Base-by-base conservation (phyloP, 345 rosid genomes). In the Punica granatum region DNA sequence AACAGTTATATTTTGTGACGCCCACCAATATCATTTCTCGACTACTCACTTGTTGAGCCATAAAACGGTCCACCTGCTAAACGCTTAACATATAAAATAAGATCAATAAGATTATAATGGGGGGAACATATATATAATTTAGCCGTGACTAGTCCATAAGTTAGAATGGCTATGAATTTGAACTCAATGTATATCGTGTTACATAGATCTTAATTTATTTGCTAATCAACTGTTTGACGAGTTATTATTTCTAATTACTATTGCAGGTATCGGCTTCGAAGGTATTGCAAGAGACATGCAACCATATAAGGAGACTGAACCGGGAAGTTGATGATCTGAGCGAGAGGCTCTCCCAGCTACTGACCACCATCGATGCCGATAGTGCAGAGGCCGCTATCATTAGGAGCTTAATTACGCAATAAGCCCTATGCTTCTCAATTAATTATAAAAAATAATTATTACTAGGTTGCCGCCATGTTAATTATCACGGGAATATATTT, bases 281-380 rank as follows among this genome's bases (percentile, higher is more conserved):
- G 73, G 96, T 92, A 42, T 81, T 92, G 70, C 94, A 90, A 64
- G 96, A 92, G 78, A 92, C 98, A 18, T 92, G 98, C 88, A 88
- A 84, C 75, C 88, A 92, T 75, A 92, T 92, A 44, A 80, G 86
- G 83, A 85, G 74, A 82, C 83, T 92, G 85, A 89, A 92, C 75
- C 85, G 74, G 76, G 98, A 92, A 73, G 95, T 88, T 35, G 91
- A 90, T 72, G 98, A 88, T 72, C 80, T 92, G 48, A 90, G 98
- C 69, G 96, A 86, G 67, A 79, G 98, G 65, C 70, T 92, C 69
- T 86, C 95, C 43, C 92, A 92, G 83, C 90, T 92, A 35, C 73
- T 92, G 72, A 77, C 89, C 5, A 86, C 96, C 67, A 83, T 92
- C 73, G 98, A 92, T 73, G 79, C 87, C 51, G 91, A 90, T 76